Percentiles rank a stretch among this genome's conserved stretches.
Conservation (phyloP, 169 alveolate genomes). For the Plasmodium vivax region DNA sequence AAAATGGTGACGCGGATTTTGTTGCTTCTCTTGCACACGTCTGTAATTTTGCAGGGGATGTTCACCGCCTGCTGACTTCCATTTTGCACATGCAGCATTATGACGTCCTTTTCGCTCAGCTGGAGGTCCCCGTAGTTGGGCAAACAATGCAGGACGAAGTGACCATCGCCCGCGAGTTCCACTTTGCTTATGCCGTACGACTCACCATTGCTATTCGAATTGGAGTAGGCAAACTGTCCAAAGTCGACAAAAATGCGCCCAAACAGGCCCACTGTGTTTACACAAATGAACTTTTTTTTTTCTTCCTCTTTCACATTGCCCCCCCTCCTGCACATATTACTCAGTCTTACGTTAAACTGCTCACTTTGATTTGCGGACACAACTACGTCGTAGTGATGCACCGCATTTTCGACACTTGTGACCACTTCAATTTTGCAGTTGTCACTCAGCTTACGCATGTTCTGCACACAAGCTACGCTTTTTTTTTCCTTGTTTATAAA, state of each 20-base stretch:
- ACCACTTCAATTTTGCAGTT: slow-evolving; percentile 65
- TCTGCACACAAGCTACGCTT: slow-evolving; percentile 42
- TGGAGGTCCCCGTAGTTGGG: slow-evolving; percentile 22
- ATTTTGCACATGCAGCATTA: not conserved
- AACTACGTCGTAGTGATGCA: slow-evolving; percentile 39
- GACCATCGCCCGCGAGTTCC: slow-evolving; percentile 12
- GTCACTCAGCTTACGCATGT: slow-evolving; percentile 23
- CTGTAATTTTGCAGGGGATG: not conserved
- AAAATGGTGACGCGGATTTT: slow-evolving; percentile 9
- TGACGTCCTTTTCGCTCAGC: slow-evolving; percentile 13
- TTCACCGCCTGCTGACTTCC: not conserved
- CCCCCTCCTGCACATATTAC: slow-evolving; percentile 24
- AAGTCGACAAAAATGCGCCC: slow-evolving; percentile 59
- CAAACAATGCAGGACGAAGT: slow-evolving; percentile 3
- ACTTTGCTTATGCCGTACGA: slow-evolving; percentile 22
- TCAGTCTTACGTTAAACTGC: slow-evolving; percentile 15
- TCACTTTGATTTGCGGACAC: slow-evolving; percentile 38
- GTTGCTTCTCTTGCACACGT: slow-evolving; percentile 6
- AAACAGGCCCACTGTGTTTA: slow-evolving; percentile 66
- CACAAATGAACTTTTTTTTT: slow-evolving; percentile 52
- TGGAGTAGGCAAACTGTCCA: slow-evolving; percentile 37
- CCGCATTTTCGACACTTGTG: not conserved
- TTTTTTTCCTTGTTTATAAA: slow-evolving; percentile 45
- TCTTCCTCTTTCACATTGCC: not conserved
- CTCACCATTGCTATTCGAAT: not conserved